Evolutionary conservation across 2,329 filamentous ascomycete genomes (phyloP), one percentile per base, ranked within the genome.

Genomic region (Cladosporium velox): DNA sequence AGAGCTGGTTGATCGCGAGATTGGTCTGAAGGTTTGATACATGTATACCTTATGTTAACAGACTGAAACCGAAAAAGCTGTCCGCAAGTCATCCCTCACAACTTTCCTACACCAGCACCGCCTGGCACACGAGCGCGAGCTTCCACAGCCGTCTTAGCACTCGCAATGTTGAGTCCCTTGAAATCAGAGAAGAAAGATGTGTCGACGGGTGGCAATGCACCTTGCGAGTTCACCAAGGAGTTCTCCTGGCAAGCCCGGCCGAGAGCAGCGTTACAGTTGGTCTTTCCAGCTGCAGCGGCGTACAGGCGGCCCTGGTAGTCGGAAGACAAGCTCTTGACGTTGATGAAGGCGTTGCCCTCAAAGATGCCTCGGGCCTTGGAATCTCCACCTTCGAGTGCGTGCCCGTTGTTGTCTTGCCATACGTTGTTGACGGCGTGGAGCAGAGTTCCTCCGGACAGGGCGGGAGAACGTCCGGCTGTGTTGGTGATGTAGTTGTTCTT

Each of bases 381-480:
- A 18, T 71, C 59, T 57, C 73, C 74, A 35, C 73, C 73, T 69
- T 87, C 86, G 73, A 87, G 86, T 24, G 84, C 82, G 76, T 87
- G 86, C 59, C 82, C 82, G n/a, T 76, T 72, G 73, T 81, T 83
- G 72, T 82, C 79, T 74, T 84, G 80, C 77, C 80, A 86, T 80
- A 83, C 85, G 80, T 87, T 87, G 83, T 86, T 87, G 74, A 86
- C 83, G 49, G 82, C 83, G 76, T 87, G 85, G 63, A 87, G 77
- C 54, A 85, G 81, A 67, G 85, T 85, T 73, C 84, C 84, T 21
- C 79, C 80, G 85, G 84, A 65, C 85, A 85, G 10, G 79, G 82
- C 12, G 67, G 54, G 54, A 15, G 54, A 57, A 30, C 54, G 54
- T 3, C 54, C 54, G n/a, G 28, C 54, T 3, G 54, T 57, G 15